These are phyloP conservation scores for Hortaea sp. DNA, from an alignment of 2,329 filamentous ascomycete species.

Conservation along the genomic window DNA sequence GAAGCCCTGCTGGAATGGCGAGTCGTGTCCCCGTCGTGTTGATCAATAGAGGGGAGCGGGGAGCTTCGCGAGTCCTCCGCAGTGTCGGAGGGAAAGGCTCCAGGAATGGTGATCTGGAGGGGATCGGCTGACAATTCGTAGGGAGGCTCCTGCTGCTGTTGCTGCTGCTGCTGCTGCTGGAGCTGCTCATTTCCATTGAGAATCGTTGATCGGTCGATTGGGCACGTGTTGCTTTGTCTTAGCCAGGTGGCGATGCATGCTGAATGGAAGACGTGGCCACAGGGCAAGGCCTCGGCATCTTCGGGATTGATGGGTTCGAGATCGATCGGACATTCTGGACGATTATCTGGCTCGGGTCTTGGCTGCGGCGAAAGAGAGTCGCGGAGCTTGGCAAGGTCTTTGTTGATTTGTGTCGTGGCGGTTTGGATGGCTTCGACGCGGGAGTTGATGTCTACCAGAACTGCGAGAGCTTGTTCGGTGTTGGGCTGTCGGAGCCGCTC, in stretches of 20 bases:
- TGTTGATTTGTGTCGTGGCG: background rate
- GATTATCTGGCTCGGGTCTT: background rate
- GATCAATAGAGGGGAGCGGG: too few relatives aligned
- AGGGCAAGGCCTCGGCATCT: slow-evolving; percentile 1
- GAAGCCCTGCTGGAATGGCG: too few relatives aligned
- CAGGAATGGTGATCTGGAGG: too few relatives aligned
- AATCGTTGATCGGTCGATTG: background rate
- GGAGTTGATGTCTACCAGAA: background rate
- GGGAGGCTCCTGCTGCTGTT: too few relatives aligned
- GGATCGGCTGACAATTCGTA: too few relatives aligned
- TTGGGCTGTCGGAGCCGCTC: background rate
- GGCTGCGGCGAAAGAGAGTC: background rate
- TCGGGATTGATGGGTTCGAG: background rate
- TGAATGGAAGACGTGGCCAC: slow-evolving; percentile 3
- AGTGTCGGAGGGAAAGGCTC: too few relatives aligned
- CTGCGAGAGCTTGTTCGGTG: background rate
- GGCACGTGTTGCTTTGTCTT: background rate
- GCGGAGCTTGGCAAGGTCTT: too few relatives aligned
- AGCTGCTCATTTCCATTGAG: background rate
- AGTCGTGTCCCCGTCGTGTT: too few relatives aligned
- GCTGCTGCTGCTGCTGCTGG: background rate
- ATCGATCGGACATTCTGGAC: slow-evolving; percentile 1
- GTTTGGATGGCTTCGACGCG: background rate
- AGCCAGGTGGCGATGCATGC: slow-evolving; percentile 4
- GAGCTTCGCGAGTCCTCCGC: too few relatives aligned